phyloP scores from a whole-genome alignment of 306 rosid species.

The Alnus rubra region DNA sequence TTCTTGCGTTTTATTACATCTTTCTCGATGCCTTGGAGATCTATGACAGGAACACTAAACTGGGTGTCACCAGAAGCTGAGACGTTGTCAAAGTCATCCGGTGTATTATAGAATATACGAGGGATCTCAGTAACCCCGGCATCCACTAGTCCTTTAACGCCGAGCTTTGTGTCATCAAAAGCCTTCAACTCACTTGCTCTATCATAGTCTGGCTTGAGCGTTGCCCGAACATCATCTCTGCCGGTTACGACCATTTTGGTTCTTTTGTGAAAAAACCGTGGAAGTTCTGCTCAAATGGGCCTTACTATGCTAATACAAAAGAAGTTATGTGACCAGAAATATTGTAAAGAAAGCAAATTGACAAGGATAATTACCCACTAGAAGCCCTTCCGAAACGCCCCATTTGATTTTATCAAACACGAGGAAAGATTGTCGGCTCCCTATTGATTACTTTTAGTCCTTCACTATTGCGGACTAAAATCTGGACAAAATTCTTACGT shows the following conservation, averaged over 20 bases:
- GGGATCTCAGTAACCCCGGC: slow-evolving; percentile 55
- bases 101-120: slow-evolving; percentile 40
- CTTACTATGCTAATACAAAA: too few species aligned
- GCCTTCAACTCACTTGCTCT: slow-evolving; percentile 41
- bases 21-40: too few species aligned
- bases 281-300: neutral
- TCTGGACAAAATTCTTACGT: too few species aligned
- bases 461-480: too few species aligned
- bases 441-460: too few species aligned
- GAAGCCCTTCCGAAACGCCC: too few species aligned
- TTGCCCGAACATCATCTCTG: slow-evolving; percentile 1
- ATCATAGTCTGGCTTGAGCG: neutral
- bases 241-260: slow-evolving; percentile 1
- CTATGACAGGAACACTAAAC: slow-evolving; percentile 41
- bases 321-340: too few species aligned
- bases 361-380: too few species aligned
- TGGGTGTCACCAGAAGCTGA: slow-evolving; percentile 11
- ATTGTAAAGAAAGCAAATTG: too few species aligned
- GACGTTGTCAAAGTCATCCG: neutral
- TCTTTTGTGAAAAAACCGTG: neutral
- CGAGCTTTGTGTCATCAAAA: slow-evolving; percentile 55
- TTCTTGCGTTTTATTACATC: too few species aligned
- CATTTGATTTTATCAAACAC: too few species aligned
- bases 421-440: too few species aligned
- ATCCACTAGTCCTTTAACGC: slow-evolving; percentile 72